Evolutionary conservation across 257 asterid species (phyloP).

Genomic region (Nicotiana sylvestris): DNA sequence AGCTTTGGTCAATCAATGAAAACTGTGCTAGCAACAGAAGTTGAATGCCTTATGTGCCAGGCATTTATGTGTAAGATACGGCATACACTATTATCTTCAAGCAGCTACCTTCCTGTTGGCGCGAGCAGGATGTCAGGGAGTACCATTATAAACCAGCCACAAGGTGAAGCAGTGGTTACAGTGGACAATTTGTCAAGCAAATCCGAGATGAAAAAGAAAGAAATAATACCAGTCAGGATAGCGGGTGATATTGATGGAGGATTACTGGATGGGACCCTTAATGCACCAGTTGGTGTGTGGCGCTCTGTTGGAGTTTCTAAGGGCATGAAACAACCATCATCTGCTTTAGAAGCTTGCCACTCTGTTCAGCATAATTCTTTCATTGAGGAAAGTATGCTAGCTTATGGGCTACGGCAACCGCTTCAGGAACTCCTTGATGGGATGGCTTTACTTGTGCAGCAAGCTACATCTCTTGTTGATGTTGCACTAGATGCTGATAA

Average conservation of each 20-base stretch:
- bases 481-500: conserved; percentile 93
- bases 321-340: conserved; percentile 50
- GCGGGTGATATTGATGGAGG: conserved; percentile 96
- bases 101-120: conserved; percentile 40
- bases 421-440: conserved; percentile 99
- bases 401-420: conserved; percentile 90
- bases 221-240: conserved; percentile 71
- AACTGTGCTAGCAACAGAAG: conserved; percentile 76
- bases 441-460: conserved; percentile 86
- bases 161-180: conserved; percentile 60
- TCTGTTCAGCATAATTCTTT: conserved; percentile 70
- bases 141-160: conserved; percentile 45
- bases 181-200: conserved; percentile 54
- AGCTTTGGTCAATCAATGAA: conserved; percentile 52
- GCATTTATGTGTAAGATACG: conserved; percentile 92
- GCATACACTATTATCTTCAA: conserved; percentile 61
- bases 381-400: conserved; percentile 83
- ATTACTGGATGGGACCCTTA: conserved; percentile 64
- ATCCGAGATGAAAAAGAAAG: conserved; percentile 81
- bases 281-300: conserved; percentile 98
- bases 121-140: conserved; percentile 58
- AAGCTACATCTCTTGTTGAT: conserved; percentile 97
- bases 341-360: conserved; percentile 65
- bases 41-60: conserved; percentile 87
- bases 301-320: conserved; percentile 81